A percentile compares a stretch with the other conserved stretches of the same genome.
phyloP scores from a whole-genome alignment of 108 stramenopile species.

The Cyclostephanos tholiformis region DNA sequence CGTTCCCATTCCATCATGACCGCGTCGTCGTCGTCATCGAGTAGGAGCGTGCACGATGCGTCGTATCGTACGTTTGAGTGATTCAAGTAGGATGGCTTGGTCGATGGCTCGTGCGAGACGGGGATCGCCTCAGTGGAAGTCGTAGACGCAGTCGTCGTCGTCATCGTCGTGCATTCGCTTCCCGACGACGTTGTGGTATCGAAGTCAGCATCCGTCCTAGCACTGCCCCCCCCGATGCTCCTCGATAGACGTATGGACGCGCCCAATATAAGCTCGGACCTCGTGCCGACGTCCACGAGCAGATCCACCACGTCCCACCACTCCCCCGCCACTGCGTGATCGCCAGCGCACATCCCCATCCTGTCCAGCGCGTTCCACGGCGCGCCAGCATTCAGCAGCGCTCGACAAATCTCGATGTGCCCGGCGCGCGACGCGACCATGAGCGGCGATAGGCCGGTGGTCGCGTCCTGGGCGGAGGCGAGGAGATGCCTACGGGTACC shows the following conservation, averaged over 20 bases:
- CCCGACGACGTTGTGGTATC: slow-evolving; percentile 3
- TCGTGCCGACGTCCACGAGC: slow-evolving; percentile 78
- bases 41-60: slow-evolving; percentile 56
- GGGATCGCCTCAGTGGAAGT: slow-evolving; percentile 10
- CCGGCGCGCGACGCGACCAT: slow-evolving; percentile 73
- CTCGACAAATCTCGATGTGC: slow-evolving; percentile 52
- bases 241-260: slow-evolving; percentile 55
- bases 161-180: too few species aligned
- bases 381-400: slow-evolving; percentile 69
- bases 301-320: slow-evolving; percentile 84
- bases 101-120: slow-evolving; percentile 68
- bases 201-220: slow-evolving; percentile 5
- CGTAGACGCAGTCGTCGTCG: neutral
- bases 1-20: slow-evolving; percentile 99
- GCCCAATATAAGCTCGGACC: slow-evolving; percentile 83
- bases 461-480: slow-evolving; percentile 67
- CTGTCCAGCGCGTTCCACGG: slow-evolving; percentile 95
- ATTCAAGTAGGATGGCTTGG: slow-evolving; percentile 80
- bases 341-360: slow-evolving; percentile 83
- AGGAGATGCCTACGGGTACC: slow-evolving; percentile 30
- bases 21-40: slow-evolving; percentile 87
- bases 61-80: slow-evolving; percentile 65
- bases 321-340: slow-evolving; percentile 78
- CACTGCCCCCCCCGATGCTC: neutral
- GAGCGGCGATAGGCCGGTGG: slow-evolving; percentile 76